These are phyloP conservation scores for Peronospora tabacina DNA, from an alignment of 352 stramenopile species.

Conservation along the genomic window DNA sequence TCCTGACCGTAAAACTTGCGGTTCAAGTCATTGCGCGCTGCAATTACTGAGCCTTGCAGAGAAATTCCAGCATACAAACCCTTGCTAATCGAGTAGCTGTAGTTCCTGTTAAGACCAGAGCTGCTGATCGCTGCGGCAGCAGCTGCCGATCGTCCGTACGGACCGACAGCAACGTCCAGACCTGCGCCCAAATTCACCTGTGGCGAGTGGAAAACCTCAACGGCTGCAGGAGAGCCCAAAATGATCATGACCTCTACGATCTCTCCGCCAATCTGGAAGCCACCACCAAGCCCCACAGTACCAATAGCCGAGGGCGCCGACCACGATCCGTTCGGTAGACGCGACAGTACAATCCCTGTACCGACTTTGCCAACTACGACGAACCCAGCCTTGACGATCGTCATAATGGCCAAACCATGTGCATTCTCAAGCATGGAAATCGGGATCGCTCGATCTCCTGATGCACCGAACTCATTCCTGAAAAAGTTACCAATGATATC, in stretches of 20 bases:
- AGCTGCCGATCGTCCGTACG: slow-evolving; percentile 58
- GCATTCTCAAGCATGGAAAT: slow-evolving; percentile 46
- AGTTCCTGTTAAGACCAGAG: slow-evolving; percentile 69
- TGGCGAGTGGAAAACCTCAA: slow-evolving; percentile 77
- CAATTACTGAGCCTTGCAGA: slow-evolving; percentile 85
- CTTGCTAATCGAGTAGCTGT: slow-evolving; percentile 87
- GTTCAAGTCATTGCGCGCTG: slow-evolving; percentile 77
- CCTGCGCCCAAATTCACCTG: slow-evolving; percentile 84
- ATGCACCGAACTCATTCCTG: slow-evolving; percentile 40
- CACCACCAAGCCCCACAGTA: slow-evolving; percentile 63
- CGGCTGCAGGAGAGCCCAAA: slow-evolving; percentile 75
- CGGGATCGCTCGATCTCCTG: slow-evolving; percentile 38
- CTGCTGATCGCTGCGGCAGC: slow-evolving; percentile 53
- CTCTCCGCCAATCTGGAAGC: slow-evolving; percentile 83
- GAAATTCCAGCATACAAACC: slow-evolving; percentile 87
- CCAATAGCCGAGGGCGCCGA: slow-evolving; percentile 86
- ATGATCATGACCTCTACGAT: slow-evolving; percentile 90
- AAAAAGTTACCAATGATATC: slow-evolving; percentile 71
- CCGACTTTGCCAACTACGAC: slow-evolving; percentile 54
- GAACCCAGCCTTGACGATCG: slow-evolving; percentile 47
- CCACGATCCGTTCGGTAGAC: slow-evolving; percentile 66
- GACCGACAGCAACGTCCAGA: slow-evolving; percentile 78
- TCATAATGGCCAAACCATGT: slow-evolving; percentile 48
- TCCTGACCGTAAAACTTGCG: slow-evolving; percentile 89
- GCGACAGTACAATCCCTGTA: slow-evolving; percentile 73